phyloP scores from a whole-genome alignment of 2,329 filamentous ascomycete species.

The Ceratocystis papillata region DNA sequence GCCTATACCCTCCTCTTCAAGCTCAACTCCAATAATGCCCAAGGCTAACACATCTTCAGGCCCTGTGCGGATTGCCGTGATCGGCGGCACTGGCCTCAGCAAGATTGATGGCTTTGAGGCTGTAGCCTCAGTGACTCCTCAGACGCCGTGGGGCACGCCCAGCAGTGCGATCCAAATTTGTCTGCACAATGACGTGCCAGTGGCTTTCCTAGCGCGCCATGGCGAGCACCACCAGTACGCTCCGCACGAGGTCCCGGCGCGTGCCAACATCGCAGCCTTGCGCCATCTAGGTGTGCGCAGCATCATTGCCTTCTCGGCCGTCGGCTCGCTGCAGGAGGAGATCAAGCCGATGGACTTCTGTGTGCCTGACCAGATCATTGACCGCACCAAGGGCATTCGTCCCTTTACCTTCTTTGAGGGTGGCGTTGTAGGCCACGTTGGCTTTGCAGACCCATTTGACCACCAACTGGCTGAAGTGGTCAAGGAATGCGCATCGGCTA shows the following conservation, averaged over 20 bases:
- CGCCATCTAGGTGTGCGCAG: conserved; percentile 78
- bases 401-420: conserved; percentile 94
- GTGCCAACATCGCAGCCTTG: conserved; percentile 97
- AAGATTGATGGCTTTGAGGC: conserved; percentile 78
- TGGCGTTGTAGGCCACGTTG: conserved; percentile 85
- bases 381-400: conserved; percentile 88
- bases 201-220: conserved; percentile 92
- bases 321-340: conserved; percentile 82
- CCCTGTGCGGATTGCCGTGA: conserved; percentile 73
- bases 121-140: conserved; percentile 63
- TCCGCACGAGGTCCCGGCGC: conserved; percentile 87
- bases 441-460: conserved; percentile 94
- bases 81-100: conserved; percentile 85
- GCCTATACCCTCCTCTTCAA: neutral
- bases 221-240: conserved; percentile 79
- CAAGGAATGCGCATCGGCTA: conserved; percentile 57
- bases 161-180: conserved; percentile 71
- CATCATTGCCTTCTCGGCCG: conserved; percentile 89
- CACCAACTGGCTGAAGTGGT: conserved; percentile 64
- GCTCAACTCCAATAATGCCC: neutral
- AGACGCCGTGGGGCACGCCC: conserved; percentile 81
- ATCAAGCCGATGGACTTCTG: conserved; percentile 96
- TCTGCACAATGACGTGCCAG: conserved; percentile 66
- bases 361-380: conserved; percentile 90
- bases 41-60: conserved; percentile 34